Evolutionary conservation across 192 early-diverging fungal species (phyloP).

Genomic region (Spizellomyces sp.): DNA sequence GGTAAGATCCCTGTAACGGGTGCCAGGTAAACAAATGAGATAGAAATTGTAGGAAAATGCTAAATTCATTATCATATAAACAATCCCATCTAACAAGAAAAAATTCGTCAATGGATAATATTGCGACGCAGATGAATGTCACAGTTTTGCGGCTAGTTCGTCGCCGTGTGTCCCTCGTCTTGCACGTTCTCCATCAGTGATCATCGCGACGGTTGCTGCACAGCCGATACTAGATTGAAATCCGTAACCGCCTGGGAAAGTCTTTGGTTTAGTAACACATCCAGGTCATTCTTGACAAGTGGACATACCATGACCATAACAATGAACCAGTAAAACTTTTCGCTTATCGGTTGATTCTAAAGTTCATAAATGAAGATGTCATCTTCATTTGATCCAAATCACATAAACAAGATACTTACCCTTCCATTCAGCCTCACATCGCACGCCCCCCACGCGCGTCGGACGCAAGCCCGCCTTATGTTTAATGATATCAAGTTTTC

Average conservation of each 20-base stretch:
- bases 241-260: constrained; percentile 36
- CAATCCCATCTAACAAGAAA: no score
- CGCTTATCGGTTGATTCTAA: constrained; percentile 21
- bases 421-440: constrained; percentile 38
- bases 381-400: background rate
- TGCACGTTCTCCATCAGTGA: no score
- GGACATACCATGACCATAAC: constrained; percentile 53
- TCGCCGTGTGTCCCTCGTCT: no score
- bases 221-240: constrained; percentile 34
- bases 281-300: constrained; percentile 30
- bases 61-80: no score
- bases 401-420: constrained; percentile 1
- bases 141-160: no score
- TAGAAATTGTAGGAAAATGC: no score
- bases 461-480: constrained; percentile 51
- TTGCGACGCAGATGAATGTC: no score
- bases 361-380: constrained; percentile 1
- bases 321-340: constrained; percentile 44
- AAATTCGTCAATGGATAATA: no score
- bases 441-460: constrained; percentile 44
- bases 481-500: constrained; percentile 42
- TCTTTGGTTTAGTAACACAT: constrained; percentile 17
- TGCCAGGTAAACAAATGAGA: no score
- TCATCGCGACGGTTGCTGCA: constrained; percentile 29
- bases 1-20: no score